Base-by-base conservation (phyloP, 164 flowering plant genomes). In the Berberis thunbergii region DNA sequence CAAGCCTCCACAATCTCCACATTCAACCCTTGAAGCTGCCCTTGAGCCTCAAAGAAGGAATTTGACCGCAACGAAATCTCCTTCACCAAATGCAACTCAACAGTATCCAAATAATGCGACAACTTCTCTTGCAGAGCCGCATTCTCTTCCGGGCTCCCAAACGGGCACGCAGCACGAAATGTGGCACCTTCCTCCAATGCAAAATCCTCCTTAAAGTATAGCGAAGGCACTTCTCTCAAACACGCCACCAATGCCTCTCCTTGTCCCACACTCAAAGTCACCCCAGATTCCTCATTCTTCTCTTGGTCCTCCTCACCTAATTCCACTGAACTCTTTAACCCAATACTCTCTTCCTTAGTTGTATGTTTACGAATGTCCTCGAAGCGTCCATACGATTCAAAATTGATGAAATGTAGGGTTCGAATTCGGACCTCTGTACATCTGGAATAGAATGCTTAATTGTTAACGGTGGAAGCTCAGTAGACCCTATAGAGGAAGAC, bases 31-130 rank as follows among this genome's bases (percentile, higher is more conserved):
- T 85, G 86, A 63, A 95, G 77, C 73, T 91, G 96, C 70, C 91
- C 96, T 69, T 95, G 99, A 2, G 98, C 99, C 73, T 91, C 96
- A 49, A 91, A 95, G 66, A 95, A 95, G 0, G 98, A 91, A 59
- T 77, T 81, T 44, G 99, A 95, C 45, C 98, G 72, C 72, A 95
- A 55, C 4, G 96, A 86, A 45, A 91, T 95, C 88, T 95, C 99
- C 86, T 80, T 95, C 70, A 95, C 99, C 76, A 95, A 78, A 65
- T 95, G 99, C 74, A 95, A 8, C 84, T 95, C 98, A 50, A 95
- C 99, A 10, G 85, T 81, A 60, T 95, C 99, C 68, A 95, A 72
- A 61, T 95, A 95, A 68, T 95, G 96, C 26, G 96, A 83, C 49
- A 57, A 57, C 60, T 42, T 57, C 60, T 57, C 60, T 72, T 95